phyloP scores from a whole-genome alignment of 73 alveolate species.

The Paramecium octaurelia region DNA sequence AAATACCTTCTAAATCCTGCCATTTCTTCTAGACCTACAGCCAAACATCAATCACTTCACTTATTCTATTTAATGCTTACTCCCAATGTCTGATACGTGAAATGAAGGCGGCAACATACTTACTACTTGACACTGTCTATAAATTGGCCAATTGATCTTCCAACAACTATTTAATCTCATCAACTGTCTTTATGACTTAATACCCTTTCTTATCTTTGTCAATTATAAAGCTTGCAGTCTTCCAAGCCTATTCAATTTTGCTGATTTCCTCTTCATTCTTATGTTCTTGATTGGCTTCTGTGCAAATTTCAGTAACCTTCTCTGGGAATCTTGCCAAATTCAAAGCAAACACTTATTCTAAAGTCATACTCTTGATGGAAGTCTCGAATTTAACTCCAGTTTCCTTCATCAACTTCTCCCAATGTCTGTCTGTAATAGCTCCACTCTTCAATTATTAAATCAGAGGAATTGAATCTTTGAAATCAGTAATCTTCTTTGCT shows the following conservation, averaged over 20 bases:
- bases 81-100: constrained; percentile 92
- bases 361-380: constrained; percentile 93
- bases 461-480: constrained; percentile 86
- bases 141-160: constrained; percentile 95
- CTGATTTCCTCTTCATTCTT: constrained; percentile 90
- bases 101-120: constrained; percentile 92
- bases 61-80: constrained; percentile 92
- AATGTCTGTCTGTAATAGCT: constrained; percentile 95
- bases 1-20: constrained; percentile 99
- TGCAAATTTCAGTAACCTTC: constrained; percentile 93
- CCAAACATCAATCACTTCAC: constrained; percentile 97
- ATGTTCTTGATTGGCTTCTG: constrained; percentile 97
- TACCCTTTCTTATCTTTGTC: constrained; percentile 90
- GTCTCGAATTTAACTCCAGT: constrained; percentile 93
- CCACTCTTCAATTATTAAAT: constrained; percentile 89
- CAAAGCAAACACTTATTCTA: constrained; percentile 93
- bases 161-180: constrained; percentile 89
- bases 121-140: constrained; percentile 88
- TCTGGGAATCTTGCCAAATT: constrained; percentile 92
- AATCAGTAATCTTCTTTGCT: constrained; percentile 79
- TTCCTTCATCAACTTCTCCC: constrained; percentile 95
- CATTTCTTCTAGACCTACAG: constrained; percentile 96
- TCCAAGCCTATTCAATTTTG: constrained; percentile 92
- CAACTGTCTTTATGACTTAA: constrained; percentile 87
- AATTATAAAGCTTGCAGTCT: constrained; percentile 84